Conservation (phyloP, 1,139 yeast genomes). For the Debaryomyces robertsiae region DNA sequence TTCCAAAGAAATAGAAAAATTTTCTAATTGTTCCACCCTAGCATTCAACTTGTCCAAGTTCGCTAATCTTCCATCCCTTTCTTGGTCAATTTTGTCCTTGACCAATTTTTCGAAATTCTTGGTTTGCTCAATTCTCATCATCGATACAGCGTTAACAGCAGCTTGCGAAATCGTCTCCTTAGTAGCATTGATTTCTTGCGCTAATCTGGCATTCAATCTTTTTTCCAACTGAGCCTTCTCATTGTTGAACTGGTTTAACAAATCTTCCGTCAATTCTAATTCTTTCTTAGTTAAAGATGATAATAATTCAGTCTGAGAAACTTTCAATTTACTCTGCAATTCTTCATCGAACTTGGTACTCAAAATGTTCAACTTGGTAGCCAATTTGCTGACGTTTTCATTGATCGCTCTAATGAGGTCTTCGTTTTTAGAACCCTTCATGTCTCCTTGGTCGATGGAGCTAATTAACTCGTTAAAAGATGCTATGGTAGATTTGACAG, state of each 20-base stretch:
- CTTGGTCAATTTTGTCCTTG: slow-evolving; percentile 66
- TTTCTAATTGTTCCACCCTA: slow-evolving; percentile 61
- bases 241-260: slow-evolving; percentile 48
- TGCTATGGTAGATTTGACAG: slow-evolving; percentile 49
- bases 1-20: slow-evolving; percentile 60
- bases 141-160: slow-evolving; percentile 74
- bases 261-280: slow-evolving; percentile 50
- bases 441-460: slow-evolving; percentile 46
- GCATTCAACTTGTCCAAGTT: slow-evolving; percentile 62
- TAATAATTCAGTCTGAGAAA: slow-evolving; percentile 53
- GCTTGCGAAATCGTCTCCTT: slow-evolving; percentile 69
- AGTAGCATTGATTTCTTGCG: slow-evolving; percentile 68
- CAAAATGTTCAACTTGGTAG: slow-evolving; percentile 35
- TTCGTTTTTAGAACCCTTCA: slow-evolving; percentile 33
- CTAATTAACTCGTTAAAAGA: slow-evolving; percentile 56
- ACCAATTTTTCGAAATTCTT: slow-evolving; percentile 69
- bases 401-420: slow-evolving; percentile 34
- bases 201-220: slow-evolving; percentile 61
- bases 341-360: slow-evolving; percentile 48
- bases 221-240: slow-evolving; percentile 67
- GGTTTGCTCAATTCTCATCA: slow-evolving; percentile 72
- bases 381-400: slow-evolving; percentile 35
- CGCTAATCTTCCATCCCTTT: slow-evolving; percentile 80
- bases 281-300: slow-evolving; percentile 59
- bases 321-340: slow-evolving; percentile 38